A percentile compares a stretch with the other conserved stretches of the same genome.
phyloP scores from a whole-genome alignment of 2,329 filamentous ascomycete genomes.

The Cladosporium sp. region DNA sequence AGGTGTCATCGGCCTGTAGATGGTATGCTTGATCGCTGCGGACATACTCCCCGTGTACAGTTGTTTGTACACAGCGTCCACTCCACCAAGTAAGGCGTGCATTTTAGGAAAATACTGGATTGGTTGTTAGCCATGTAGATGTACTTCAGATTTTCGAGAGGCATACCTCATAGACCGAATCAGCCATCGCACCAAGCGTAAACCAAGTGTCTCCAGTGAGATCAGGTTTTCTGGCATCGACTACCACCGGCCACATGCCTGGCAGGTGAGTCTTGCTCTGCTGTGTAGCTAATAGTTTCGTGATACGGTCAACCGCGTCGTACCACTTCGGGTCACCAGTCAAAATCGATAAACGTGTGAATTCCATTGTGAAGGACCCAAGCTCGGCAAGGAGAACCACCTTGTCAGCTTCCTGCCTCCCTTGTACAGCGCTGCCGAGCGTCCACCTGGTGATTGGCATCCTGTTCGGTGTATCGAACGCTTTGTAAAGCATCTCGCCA shows the following conservation, averaged over 20 bases:
- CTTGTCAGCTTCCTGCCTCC: constrained; percentile 37
- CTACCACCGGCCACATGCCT: constrained; percentile 46
- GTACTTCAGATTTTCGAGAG: background rate
- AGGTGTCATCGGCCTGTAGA: constrained; percentile 49
- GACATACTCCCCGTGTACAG: constrained; percentile 53
- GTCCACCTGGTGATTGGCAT: constrained; percentile 46
- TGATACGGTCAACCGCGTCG: constrained; percentile 43
- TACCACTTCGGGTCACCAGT: constrained; percentile 45
- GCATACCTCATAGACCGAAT: constrained; percentile 31
- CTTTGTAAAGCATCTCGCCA: constrained; percentile 43
- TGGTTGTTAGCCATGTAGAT: background rate
- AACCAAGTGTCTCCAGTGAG: constrained; percentile 39
- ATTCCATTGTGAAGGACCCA: constrained; percentile 46
- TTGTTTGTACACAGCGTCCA: constrained; percentile 43
- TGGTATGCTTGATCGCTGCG: constrained; percentile 41
- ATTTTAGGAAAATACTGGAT: constrained; percentile 43
- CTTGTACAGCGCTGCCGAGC: constrained; percentile 34
- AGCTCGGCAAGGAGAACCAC: constrained; percentile 44
- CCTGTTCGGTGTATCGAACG: constrained; percentile 45
- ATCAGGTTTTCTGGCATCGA: constrained; percentile 38
- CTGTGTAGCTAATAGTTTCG: constrained; percentile 37
- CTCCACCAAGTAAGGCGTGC: constrained; percentile 45
- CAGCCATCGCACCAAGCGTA: constrained; percentile 34
- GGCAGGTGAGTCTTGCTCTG: constrained; percentile 41
- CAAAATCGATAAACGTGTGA: constrained; percentile 43